Evolutionary conservation across 208 protist genomes (phyloP).

Genomic region (Angomonas desouzai): DNA sequence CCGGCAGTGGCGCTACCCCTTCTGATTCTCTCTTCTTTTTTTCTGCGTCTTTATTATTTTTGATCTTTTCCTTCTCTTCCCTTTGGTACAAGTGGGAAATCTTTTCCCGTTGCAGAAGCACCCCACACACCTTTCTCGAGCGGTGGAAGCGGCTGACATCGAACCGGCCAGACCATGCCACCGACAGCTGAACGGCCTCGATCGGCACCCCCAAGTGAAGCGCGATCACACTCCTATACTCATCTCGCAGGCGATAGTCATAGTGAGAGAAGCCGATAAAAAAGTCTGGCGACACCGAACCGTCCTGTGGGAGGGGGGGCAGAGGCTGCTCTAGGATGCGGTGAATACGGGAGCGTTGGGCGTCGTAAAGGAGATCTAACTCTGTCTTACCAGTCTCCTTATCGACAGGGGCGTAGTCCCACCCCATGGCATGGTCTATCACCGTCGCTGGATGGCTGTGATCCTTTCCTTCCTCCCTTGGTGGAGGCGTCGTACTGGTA

Average conservation of each 20-base stretch:
- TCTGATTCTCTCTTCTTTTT: too few relatives aligned
- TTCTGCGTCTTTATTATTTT: too few relatives aligned
- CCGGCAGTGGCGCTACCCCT: conserved; percentile 14
- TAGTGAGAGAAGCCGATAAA: conserved; percentile 84
- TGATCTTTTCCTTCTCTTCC: too few relatives aligned
- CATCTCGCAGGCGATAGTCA: conserved; percentile 71
- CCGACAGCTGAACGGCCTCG: conserved; percentile 61
- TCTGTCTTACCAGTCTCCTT: conserved; percentile 45
- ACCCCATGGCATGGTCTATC: conserved; percentile 13
- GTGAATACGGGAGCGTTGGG: conserved; percentile 50
- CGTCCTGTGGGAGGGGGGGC: conserved; percentile 65
- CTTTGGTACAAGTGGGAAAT: too few relatives aligned
- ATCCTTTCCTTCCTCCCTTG: too few relatives aligned
- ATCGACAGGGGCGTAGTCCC: conserved; percentile 58
- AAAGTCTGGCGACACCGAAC: conserved; percentile 68
- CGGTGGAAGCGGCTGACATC: conserved; percentile 59
- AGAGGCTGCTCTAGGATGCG: conserved; percentile 60
- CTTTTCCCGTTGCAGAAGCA: conserved; percentile 28
- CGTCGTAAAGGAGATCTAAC: conserved; percentile 61
- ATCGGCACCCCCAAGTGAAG: conserved; percentile 51
- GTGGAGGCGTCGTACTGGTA: too few relatives aligned
- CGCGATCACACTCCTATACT: conserved; percentile 75
- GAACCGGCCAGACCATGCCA: conserved; percentile 83
- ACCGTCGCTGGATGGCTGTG: conserved; percentile 7
- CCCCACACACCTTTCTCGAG: conserved; percentile 77